A percentile compares a stretch with the other conserved stretches of the same genome.
Evolutionary conservation across 176 grass and related monocot genomes (phyloP).

Genomic region (Raddia distichophylla): DNA sequence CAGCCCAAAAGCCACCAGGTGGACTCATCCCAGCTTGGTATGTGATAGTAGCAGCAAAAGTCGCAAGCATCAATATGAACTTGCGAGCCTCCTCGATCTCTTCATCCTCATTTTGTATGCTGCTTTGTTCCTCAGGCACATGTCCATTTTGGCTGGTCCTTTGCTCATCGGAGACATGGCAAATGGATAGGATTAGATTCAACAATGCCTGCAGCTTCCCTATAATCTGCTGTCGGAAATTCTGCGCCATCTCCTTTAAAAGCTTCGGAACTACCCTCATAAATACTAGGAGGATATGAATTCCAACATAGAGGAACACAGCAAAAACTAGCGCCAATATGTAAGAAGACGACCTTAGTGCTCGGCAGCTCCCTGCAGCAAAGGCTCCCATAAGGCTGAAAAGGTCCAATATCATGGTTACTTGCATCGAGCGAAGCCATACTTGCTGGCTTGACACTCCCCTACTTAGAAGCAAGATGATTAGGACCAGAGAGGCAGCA

Average conservation of each 20-base stretch:
- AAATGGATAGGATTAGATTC: not conserved
- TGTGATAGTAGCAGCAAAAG: conserved; percentile 44
- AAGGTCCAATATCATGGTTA: conserved; percentile 42
- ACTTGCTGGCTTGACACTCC: not conserved
- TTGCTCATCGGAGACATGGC: not conserved
- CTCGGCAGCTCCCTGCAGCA: conserved; percentile 34
- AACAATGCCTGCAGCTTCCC: not conserved
- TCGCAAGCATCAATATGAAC: conserved; percentile 39
- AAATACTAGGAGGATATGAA: conserved; percentile 21
- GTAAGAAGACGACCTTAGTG: conserved; percentile 9
- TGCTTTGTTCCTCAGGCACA: not conserved
- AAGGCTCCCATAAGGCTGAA: conserved; percentile 44
- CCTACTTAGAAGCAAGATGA: conserved; percentile 48
- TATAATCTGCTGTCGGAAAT: too few relatives aligned
- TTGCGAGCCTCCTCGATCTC: conserved; percentile 35
- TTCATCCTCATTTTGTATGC: not conserved
- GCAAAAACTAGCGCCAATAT: conserved; percentile 19
- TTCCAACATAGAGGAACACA: conserved; percentile 21
- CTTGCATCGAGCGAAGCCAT: conserved; percentile 31
- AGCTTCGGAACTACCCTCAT: not conserved
- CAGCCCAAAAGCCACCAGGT: conserved; percentile 48
- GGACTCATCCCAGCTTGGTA: conserved; percentile 42
- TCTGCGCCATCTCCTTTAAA: not conserved
- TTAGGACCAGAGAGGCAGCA: conserved; percentile 44
- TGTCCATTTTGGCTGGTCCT: not conserved